Base-by-base conservation (phyloP, 352 stramenopile genomes). In the Phytopythium cucurbitacearum region DNA sequence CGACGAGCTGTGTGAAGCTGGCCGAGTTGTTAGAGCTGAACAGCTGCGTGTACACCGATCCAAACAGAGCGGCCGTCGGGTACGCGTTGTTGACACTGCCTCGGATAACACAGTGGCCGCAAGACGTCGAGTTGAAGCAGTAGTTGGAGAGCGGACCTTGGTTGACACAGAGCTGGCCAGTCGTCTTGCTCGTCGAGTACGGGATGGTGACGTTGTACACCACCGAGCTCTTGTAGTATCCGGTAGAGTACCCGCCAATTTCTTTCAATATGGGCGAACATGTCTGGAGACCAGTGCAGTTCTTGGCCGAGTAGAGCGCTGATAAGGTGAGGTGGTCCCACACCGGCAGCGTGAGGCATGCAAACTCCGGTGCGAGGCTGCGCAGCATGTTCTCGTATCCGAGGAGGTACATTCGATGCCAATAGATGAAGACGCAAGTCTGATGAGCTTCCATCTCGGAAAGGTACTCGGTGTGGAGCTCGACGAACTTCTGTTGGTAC, bases 311-410 rank as follows among this genome's bases (percentile, higher is more conserved):
- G 7, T n/a, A 13, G 4, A 53, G 60, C 7, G 66, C 62, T 4
- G 60, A 60, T 4, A 64, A 45, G 5, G 67, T 42, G 32, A 87
- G 57, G 15, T 83, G 52, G 54, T 90, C 76, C 77, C 69, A 88
- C 43, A 76, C 76, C 13, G 80, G 80, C 4, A 90, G 21, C 7
- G 80, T 88, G 1, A 90, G n/a, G 39, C 80, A 90, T 21, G 53
- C 54, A 51, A 67, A 89, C 46, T 66, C 40, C 0, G 53, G 2
- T 1, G 43, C 62, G 2, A 83, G 56, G 33, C 66, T 77, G 3
- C 79, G 73, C 4, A 89, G 65, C 79, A 89, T 89, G 59, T 89
- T 89, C 47, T 89, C 79, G 42, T 80, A 90, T 2, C 64, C 80
- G 11, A 90, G 42, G 1, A 88, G 48, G 46, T 83, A 65, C 49